phyloP scores from a whole-genome alignment of 306 rosid species.

The Pachyrhizus erosus region DNA sequence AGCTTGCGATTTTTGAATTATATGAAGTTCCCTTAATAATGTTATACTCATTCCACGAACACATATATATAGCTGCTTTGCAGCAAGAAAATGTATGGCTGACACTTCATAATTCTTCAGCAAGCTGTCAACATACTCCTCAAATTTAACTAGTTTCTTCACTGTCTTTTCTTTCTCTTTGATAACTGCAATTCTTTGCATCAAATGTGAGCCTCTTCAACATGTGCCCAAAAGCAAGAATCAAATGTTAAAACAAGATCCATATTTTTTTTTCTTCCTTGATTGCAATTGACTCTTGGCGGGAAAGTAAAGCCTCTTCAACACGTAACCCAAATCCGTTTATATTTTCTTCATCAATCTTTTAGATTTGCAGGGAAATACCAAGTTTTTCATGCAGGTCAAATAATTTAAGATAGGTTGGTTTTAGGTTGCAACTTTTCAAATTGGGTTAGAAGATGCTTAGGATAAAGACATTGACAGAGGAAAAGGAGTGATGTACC shows the following conservation, averaged over 20 bases:
- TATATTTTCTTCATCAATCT: neutral
- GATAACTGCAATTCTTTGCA: neutral
- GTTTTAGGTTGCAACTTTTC: too few relatives aligned
- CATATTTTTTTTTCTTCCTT: too few relatives aligned
- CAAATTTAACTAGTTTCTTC: conserved; percentile 46
- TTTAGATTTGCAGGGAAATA: neutral
- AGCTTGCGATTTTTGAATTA: neutral
- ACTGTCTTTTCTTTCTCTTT: neutral
- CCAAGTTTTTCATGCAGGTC: neutral
- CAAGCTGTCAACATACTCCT: conserved; percentile 46
- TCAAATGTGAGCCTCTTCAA: neutral
- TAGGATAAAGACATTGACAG: neutral
- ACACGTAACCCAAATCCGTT: too few relatives aligned
- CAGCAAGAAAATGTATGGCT: conserved; percentile 64
- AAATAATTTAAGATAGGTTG: too few relatives aligned
- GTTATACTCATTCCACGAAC: conserved; percentile 55
- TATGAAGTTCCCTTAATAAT: neutral
- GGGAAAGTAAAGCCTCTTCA: too few relatives aligned
- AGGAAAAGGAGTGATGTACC: neutral
- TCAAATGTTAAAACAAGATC: neutral
- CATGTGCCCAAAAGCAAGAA: neutral
- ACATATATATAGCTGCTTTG: conserved; percentile 65
- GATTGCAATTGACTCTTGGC: too few relatives aligned
- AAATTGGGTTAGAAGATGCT: neutral
- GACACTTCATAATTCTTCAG: conserved; percentile 54